Base-by-base conservation (phyloP, 1,284 basidiomycete species). In the Puccinia polysora region DNA sequence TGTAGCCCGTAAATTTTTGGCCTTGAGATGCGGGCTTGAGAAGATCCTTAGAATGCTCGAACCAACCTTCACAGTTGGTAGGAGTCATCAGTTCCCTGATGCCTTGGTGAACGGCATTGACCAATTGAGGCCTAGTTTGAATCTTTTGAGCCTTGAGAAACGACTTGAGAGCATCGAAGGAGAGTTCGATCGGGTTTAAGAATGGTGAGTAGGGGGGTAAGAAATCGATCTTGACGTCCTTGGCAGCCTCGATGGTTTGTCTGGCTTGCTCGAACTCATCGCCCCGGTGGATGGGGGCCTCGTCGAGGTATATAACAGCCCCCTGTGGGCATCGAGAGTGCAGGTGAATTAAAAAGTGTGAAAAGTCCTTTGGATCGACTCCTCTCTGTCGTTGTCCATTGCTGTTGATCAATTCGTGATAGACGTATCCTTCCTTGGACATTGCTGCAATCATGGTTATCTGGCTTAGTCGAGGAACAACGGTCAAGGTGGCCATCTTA, bases 361-460 rank as follows among this genome's bases (percentile, higher is more conserved):
- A 58, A 38, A 69, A 58, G 18, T 63, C 50, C 55, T 71, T 62
- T 20, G 63, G 40, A 58, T 52, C 20, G n/a, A 52, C 30, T 30
- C 32, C 55, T 18, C 70, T 67, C 32, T 47, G n/a, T 34, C 14
- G 8, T 6, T 38, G 36, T 15, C 30, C 20, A 34, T 62, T 47
- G 45, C 2, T 15, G 23, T 36, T 28, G 30, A 32, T 38, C 49
- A 30, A 38, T 15, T 47, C 32, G 14, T 38, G 28, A 23, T 60
- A 58, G 34, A 15, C 34, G n/a, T 28, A 30, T 49, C 73, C 23
- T 53, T 73, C 69, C 40, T 34, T 73, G 55, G 23, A 65, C 70
- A 67, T 58, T 64, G 53, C 6, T 25, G 8, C 53, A 56, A 56
- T 56, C 30, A 56, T 6, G 4, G 53, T 56, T 8, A 56, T 56